Conservation (phyloP, 2,329 filamentous ascomycete genomes). For the Elsinoe arachidis region DNA sequence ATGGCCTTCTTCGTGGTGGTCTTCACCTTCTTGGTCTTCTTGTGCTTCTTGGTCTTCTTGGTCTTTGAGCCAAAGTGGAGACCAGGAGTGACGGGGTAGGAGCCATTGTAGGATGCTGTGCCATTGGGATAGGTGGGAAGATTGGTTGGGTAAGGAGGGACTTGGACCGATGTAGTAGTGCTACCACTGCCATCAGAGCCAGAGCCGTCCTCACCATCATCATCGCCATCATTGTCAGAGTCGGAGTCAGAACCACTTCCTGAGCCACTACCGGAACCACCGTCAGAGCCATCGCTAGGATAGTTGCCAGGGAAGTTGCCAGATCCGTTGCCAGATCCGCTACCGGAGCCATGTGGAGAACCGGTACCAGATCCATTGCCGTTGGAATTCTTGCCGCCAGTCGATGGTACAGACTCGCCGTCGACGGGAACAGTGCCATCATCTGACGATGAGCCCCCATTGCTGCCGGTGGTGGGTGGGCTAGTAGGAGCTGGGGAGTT, state of each 20-base stretch:
- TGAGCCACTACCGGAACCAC: not conserved
- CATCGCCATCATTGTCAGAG: not conserved
- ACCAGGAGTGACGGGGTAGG: not conserved
- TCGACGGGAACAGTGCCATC: slow-evolving; percentile 1
- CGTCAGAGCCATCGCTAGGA: not conserved
- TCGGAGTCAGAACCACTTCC: not conserved
- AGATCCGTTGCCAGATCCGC: not conserved
- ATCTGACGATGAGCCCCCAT: not conserved
- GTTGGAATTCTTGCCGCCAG: not conserved
- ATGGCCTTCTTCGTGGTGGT: not conserved
- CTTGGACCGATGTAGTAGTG: not conserved
- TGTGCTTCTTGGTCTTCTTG: slow-evolving; percentile 1
- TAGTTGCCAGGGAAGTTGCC: not conserved
- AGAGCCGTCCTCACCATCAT: not conserved
- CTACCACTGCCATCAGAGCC: not conserved
- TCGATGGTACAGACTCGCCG: not conserved
- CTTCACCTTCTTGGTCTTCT: slow-evolving; percentile 2
- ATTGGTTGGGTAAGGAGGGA: not conserved
- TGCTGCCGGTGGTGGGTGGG: not conserved
- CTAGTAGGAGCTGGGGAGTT: slow-evolving; percentile 2
- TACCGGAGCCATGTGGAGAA: no score
- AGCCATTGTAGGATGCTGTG: not conserved
- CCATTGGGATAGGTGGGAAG: not conserved
- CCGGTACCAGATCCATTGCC: not conserved
- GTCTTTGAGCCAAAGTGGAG: not conserved